Evolutionary conservation across 164 flowering plant genomes (phyloP).

Genomic region (Dillenia turbinata): DNA sequence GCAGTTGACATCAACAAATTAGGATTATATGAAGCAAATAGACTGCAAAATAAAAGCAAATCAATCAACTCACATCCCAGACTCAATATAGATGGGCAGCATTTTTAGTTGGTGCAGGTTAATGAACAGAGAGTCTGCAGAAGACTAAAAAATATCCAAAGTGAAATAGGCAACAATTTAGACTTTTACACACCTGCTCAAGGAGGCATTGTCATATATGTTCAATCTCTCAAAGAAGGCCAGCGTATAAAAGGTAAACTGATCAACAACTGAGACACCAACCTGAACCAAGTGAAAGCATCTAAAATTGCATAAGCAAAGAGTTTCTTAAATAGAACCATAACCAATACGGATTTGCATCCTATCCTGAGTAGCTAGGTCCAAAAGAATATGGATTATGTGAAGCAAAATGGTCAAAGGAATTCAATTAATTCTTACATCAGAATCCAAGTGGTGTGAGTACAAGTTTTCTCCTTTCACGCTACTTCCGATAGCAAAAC

Average conservation of each 20-base stretch:
- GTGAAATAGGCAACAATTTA: too few species aligned
- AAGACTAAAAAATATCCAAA: not conserved
- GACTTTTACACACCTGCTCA: constrained; percentile 61
- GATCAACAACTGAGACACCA: constrained; percentile 98
- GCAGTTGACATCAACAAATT: constrained; percentile 85
- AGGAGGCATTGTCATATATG: constrained; percentile 85
- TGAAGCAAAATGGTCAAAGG: not conserved
- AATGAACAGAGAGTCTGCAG: not conserved
- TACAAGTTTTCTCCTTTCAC: constrained; percentile 97
- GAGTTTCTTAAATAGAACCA: not conserved
- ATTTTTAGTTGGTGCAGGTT: not conserved
- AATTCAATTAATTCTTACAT: constrained; percentile 53
- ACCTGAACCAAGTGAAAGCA: constrained; percentile 43
- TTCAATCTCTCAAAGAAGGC: constrained; percentile 94
- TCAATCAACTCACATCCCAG: not conserved
- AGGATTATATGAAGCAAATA: constrained; percentile 76
- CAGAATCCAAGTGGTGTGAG: constrained; percentile 96
- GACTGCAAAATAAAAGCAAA: constrained; percentile 48
- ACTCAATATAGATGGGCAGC: not conserved
- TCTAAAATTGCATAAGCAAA: not conserved
- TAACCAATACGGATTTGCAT: too few species aligned
- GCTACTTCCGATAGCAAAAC: constrained; percentile 99
- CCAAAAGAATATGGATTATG: too few species aligned
- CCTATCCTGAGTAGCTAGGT: too few species aligned
- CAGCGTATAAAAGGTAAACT: constrained; percentile 93